Evolutionary conservation across 2,329 filamentous ascomycete genomes (phyloP), one percentile per base, ranked within the genome.

Genomic region (Mollisia scopiformis): DNA sequence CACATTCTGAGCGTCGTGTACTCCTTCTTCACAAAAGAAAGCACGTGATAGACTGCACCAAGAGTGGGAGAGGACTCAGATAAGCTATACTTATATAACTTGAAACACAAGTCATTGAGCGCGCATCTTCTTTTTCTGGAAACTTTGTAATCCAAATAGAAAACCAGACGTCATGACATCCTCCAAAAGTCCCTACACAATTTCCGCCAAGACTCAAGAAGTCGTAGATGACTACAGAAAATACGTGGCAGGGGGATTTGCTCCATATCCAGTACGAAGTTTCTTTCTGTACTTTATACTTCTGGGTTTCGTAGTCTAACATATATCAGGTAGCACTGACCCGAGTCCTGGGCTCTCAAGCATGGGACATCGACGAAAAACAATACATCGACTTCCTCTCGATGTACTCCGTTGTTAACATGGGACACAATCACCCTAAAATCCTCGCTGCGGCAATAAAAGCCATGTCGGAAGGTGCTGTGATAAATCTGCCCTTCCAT

Each of bases 311-410:
- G n/a, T n/a, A n/a, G n/a, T n/a, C n/a, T n/a, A n/a, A n/a, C n/a
- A n/a, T n/a, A n/a, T n/a, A n/a, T n/a, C n/a, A 57, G 30, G 28
- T 57, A 21, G 43, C 55, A 28, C 55, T 57, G 19, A 39, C 55
- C n/a, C 31, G 46, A 37, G 35, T 37, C 11, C n/a, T 51, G 28
- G 55, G 43, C 1, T 25, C 57, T 3, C 54, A 55, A 50, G 37
- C 11, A 23, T 61, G 49, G 61, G 61, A 62, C 51, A 57, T 62
- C 37, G 61, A 62, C 39, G 61, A 57, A 31, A 62, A 62, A 49
- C 57, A 62, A 28, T 59, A 62, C 19, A 59, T 59, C 37, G 57
- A 62, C 28, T 62, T 62, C 31, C 31, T 62, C 2, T 19, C 14
- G 43, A 62, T 62, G 60, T 62, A 35, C 33, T 50, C 43, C 4